Conservation (phyloP, 805 yeast genomes). For the Candida chauliodis region DNA sequence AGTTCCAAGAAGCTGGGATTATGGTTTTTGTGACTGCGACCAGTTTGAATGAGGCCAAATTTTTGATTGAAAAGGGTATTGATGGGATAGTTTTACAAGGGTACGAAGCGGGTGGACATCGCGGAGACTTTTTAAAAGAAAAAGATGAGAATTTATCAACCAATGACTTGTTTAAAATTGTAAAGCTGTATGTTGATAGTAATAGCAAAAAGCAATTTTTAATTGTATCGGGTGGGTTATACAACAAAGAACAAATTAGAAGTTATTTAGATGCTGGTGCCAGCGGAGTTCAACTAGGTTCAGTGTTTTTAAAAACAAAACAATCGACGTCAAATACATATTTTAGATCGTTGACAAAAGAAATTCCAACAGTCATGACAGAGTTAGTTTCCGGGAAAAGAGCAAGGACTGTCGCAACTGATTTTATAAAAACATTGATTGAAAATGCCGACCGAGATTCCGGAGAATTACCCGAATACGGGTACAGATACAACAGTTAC, state of each 20-base stretch:
- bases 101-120: conserved; percentile 63
- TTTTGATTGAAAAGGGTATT: conserved; percentile 26
- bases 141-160: conserved; percentile 38
- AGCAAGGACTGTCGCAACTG: conserved; percentile 36
- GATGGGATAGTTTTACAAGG: conserved; percentile 57
- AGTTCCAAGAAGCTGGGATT: conserved; percentile 35
- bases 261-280: conserved; percentile 40
- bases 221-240: conserved; percentile 56
- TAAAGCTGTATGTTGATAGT: conserved; percentile 9
- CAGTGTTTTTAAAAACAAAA: conserved; percentile 41
- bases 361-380: conserved; percentile 26
- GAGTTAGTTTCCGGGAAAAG: conserved; percentile 34
- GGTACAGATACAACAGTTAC: conserved; percentile 30
- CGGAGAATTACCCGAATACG: conserved; percentile 37
- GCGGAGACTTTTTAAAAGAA: conserved; percentile 43
- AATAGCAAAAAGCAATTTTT: conserved; percentile 1
- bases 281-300: conserved; percentile 54
- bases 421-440: conserved; percentile 26
- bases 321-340: conserved; percentile 24
- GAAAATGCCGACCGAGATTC: conserved; percentile 7
- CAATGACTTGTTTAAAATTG: conserved; percentile 21
- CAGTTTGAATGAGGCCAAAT: conserved; percentile 38
- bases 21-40: conserved; percentile 47
- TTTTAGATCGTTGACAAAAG: conserved; percentile 13
- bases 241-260: conserved; percentile 26